Base-by-base conservation (phyloP, 2,329 filamentous ascomycete genomes). In the Apiospora malaysiana region DNA sequence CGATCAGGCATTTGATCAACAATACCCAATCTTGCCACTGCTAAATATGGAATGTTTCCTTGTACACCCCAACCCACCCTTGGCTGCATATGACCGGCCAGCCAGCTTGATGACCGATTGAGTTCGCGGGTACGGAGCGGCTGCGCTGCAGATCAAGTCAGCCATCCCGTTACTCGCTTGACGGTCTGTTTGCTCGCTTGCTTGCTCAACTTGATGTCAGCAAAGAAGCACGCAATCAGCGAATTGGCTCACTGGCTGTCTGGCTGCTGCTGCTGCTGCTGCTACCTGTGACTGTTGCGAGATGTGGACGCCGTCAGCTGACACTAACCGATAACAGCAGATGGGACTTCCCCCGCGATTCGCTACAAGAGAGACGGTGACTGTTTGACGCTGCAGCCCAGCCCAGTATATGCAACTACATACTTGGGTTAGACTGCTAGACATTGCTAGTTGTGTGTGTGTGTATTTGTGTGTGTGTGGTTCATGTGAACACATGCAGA, bases 401-500 rank as follows among this genome's bases (percentile, higher is more conserved):
- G n/a, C n/a, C n/a, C 10, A 63, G 27, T 37, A 6, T 51, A 49
- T 12, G n/a, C 23, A 25, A 10, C 47, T 51, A 5, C 10, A 9
- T 23, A 51, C n/a, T 16, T 4, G 8, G 27, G 23, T 12, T 23
- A 49, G 23, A 25, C 25, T 32, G 49, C 21, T 23, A 23, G 23
- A 16, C 4, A 21, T 12, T 32, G 32, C 32, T 6, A 32, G 32
- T n/a, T 56, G 16, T 4, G 12, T 56, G 23, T 56, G 5, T 25
- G 47, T 51, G 47, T 51, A 14, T 16, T 3, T 51, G 49, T 51
- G 23, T 14, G 49, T 51, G 23, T 25, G 25, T 59, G 27, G 51
- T 59, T 59, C 51, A 59, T 59, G 27, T 59, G 51, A 59, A 59
- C 27, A 59, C 27, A 59, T 56, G 49, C 49, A 63, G n/a, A 40